Conservation (phyloP, 306 rosid genomes). For the Lathyrus sativus region DNA sequence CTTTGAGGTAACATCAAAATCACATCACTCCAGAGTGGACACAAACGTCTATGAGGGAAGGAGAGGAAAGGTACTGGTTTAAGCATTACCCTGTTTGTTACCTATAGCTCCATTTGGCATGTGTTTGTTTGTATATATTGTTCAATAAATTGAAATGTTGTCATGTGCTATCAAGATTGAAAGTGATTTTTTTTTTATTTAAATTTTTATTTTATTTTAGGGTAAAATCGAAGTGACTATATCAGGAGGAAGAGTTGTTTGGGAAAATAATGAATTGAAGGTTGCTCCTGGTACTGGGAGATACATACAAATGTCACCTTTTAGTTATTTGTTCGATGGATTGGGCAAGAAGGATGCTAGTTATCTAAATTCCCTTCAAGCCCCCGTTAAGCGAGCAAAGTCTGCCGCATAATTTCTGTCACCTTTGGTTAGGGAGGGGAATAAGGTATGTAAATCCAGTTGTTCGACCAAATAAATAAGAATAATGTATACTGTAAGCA, state of each 20-base stretch:
- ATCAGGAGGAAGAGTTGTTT: conserved; percentile 86
- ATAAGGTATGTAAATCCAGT: neutral
- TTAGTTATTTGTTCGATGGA: conserved; percentile 67
- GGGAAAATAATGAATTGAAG: conserved; percentile 82
- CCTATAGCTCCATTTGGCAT: neutral
- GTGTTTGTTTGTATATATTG: neutral
- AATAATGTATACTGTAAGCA: conserved; percentile 14
- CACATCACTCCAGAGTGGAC: conserved; percentile 82
- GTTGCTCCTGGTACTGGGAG: conserved; percentile 76
- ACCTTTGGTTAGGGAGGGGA: neutral
- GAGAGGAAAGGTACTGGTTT: conserved; percentile 76
- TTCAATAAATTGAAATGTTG: neutral
- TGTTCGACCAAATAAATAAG: conserved; percentile 11
- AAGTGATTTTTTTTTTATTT: neutral
- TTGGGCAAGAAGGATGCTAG: conserved; percentile 59
- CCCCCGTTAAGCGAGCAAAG: conserved; percentile 65
- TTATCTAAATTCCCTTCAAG: conserved; percentile 69
- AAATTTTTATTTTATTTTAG: conserved; percentile 45
- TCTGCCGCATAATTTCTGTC: conserved; percentile 36
- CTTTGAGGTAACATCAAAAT: conserved; percentile 72
- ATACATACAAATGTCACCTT: conserved; percentile 76
- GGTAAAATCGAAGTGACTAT: conserved; percentile 93
- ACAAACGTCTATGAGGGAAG: conserved; percentile 89
- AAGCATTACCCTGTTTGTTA: neutral
- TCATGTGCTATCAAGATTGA: conserved; percentile 4